Evolutionary conservation across 2,329 filamentous ascomycete genomes (phyloP).

Genomic region (Diplodia seriata): DNA sequence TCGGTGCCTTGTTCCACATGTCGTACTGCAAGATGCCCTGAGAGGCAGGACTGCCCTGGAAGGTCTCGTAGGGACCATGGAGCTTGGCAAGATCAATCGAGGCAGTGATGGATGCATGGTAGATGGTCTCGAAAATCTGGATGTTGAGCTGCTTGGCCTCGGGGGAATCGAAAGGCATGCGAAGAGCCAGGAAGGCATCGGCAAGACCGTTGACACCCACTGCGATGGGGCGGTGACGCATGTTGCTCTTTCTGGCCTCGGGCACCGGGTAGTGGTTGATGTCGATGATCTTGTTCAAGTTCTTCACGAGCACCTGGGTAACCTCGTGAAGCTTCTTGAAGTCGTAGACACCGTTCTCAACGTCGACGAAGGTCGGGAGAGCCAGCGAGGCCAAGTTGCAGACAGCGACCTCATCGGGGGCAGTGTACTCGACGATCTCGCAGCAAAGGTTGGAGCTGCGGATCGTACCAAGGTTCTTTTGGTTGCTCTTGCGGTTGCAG

Average conservation of each 20-base stretch:
- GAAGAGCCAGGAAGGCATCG: slow-evolving; percentile 95
- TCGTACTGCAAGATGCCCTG: slow-evolving; percentile 97
- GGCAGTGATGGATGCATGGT: slow-evolving; percentile 90
- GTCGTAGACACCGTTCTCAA: slow-evolving; percentile 83
- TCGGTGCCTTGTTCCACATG: slow-evolving; percentile 96
- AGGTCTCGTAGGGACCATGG: slow-evolving; percentile 85
- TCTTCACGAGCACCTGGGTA: slow-evolving; percentile 87
- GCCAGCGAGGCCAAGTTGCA: slow-evolving; percentile 97
- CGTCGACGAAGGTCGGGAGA: slow-evolving; percentile 89
- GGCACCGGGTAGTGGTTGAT: slow-evolving; percentile 98
- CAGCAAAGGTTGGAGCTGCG: slow-evolving; percentile 99
- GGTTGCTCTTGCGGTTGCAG: slow-evolving; percentile 99
- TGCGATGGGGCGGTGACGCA: slow-evolving; percentile 94
- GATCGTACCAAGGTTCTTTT: slow-evolving; percentile 99
- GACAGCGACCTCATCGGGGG: slow-evolving; percentile 96
- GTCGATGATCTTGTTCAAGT: slow-evolving; percentile 98
- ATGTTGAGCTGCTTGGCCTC: slow-evolving; percentile 94
- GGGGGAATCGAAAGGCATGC: slow-evolving; percentile 94
- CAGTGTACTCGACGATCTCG: slow-evolving; percentile 96
- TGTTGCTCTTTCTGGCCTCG: slow-evolving; percentile 94
- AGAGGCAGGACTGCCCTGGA: slow-evolving; percentile 91
- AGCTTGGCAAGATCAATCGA: slow-evolving; percentile 86
- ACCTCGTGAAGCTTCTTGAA: slow-evolving; percentile 98
- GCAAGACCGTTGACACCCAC: slow-evolving; percentile 97
- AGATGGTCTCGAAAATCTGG: slow-evolving; percentile 99